Base-by-base conservation (phyloP, 2,329 filamentous ascomycete genomes). In the Nigrospora osmanthi region DNA sequence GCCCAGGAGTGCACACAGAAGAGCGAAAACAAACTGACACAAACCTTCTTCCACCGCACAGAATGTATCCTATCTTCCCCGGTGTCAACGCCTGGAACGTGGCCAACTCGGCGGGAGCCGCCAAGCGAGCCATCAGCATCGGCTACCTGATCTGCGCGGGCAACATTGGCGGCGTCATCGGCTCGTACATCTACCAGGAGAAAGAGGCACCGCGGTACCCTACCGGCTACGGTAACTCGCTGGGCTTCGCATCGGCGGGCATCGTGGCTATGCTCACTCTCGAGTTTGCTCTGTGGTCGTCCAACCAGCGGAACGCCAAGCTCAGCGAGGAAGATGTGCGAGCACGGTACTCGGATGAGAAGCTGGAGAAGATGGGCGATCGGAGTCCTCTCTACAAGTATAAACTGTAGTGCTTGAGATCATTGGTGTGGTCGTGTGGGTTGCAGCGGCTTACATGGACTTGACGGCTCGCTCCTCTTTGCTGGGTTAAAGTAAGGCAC, bases 31-130 rank as follows among this genome's bases (percentile, higher is more conserved):
- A 28, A 10, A 7, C 23, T 28, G 10, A 28, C 23, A 7, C 23
- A 28, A 7, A 28, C 2, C 6, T 10, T 10, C 5, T 7, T 28
- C 23, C 6, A 23, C 19, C 19, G 19, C 19, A 28, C 23, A 28
- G 23, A 28, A 64, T 69, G 54, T 70, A 70, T 40, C 67, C 67
- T 0, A 68, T 69, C 38, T 59, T 65, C 1, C 67, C 68, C 0
- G 67, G 59, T 2, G 62, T 62, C 17, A 68, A 65, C 32, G 61
- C 67, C 0, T 72, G 69, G 68, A 67, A 62, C 33, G 59, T 66
- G 0, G 59, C 58, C 45, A 72, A 71, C 43, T 57, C 63, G 0
- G 60, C 65, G 0, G 57, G 60, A 4, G 58, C 68, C 0, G 56
- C 58, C 0, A 70, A 67, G 40, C 59, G 69, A 17, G 66, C 66